Percentiles rank a stretch among this genome's conserved stretches.
Conservation (phyloP, 2,329 filamentous ascomycete genomes). For the Aureobasidium namibiae region DNA sequence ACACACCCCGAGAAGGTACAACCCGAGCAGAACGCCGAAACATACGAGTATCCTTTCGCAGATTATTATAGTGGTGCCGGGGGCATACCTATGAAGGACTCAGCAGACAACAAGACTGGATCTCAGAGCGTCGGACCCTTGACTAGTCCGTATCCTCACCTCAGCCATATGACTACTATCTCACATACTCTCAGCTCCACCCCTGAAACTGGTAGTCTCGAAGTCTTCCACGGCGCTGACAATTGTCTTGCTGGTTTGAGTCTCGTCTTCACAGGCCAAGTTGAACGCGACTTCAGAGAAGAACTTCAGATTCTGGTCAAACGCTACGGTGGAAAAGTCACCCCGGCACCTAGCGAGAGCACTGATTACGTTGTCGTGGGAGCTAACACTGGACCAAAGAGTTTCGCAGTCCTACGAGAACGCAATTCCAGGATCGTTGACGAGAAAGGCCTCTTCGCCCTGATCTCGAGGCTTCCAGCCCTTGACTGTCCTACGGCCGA, state of each 20-base stretch:
- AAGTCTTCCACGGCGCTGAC: background rate
- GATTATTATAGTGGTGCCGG: too few species aligned
- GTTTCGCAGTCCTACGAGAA: background rate
- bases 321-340: background rate
- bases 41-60: too few species aligned
- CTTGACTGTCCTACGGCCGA: background rate
- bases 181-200: too few species aligned
- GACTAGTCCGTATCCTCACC: too few species aligned
- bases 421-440: background rate
- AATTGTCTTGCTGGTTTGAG: background rate
- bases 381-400: background rate
- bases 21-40: too few species aligned
- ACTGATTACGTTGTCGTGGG: background rate
- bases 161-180: too few species aligned
- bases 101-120: too few species aligned
- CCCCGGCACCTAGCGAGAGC: background rate
- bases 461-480: background rate
- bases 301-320: background rate
- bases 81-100: too few species aligned
- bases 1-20: slow-evolving; percentile 41
- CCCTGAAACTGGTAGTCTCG: background rate
- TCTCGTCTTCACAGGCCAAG: background rate
- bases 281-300: background rate
- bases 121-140: too few species aligned
- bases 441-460: background rate